These are phyloP conservation scores for Malus fusca DNA, from an alignment of 306 rosid genomes.

Conservation along the genomic window DNA sequence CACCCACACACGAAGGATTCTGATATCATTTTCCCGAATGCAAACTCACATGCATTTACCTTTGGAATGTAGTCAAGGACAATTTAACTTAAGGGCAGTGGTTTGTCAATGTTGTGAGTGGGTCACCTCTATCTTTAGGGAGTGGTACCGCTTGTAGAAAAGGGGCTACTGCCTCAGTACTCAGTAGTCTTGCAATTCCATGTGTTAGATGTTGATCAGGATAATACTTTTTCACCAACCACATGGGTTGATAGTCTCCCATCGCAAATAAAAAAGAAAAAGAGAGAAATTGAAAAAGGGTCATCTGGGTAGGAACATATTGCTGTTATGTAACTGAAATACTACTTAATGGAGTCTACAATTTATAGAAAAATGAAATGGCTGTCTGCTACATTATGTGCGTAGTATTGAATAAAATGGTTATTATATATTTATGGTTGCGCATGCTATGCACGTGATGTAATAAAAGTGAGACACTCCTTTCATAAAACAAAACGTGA, in stretches of 20 bases:
- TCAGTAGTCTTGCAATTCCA: neutral
- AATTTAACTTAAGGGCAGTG: neutral
- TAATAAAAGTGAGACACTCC: neutral
- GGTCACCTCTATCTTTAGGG: neutral
- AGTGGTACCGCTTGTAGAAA: constrained; percentile 2
- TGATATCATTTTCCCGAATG: neutral
- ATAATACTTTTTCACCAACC: constrained; percentile 30
- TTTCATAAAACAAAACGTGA: too few species aligned
- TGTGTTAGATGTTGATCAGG: constrained; percentile 3
- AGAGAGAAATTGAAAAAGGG: neutral
- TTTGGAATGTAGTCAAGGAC: neutral
- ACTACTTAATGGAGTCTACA: neutral
- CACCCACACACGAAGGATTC: too few species aligned
- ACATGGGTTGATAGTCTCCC: constrained; percentile 19
- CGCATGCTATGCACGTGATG: too few species aligned
- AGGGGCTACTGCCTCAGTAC: neutral
- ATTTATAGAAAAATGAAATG: too few species aligned
- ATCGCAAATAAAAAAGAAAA: neutral
- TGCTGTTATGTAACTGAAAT: neutral
- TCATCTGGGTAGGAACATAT: neutral
- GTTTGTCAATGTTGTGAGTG: neutral
- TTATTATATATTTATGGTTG: too few species aligned
- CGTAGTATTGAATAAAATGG: neutral
- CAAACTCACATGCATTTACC: neutral
- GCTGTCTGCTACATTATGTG: neutral